phyloP scores from a whole-genome alignment of 371 early-diverging fungal genomes.

The Actinomucor elegans region DNA sequence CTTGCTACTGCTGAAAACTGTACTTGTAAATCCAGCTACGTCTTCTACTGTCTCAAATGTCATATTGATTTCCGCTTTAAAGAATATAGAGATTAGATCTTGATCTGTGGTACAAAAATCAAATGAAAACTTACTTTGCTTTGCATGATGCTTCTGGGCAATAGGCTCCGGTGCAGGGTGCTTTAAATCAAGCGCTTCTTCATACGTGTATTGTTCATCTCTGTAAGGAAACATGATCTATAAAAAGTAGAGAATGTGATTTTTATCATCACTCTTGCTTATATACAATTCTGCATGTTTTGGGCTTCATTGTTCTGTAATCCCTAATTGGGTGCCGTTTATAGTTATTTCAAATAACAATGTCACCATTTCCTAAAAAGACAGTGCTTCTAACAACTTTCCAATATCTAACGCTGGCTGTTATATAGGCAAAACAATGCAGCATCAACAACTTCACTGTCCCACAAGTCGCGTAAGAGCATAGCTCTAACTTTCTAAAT shows the following conservation, averaged over 20 bases:
- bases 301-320: not conserved
- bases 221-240: conserved; percentile 11
- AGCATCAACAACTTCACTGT: too few species aligned
- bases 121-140: conserved; percentile 10
- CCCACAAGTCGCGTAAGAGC: too few species aligned
- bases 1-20: conserved; percentile 5
- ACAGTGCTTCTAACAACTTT: too few species aligned
- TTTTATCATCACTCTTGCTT: too few species aligned
- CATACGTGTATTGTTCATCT: conserved; percentile 1
- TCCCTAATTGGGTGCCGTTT: too few species aligned
- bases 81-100: not conserved
- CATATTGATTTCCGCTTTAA: conserved; percentile 19
- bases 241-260: too few species aligned
- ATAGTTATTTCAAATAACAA: too few species aligned
- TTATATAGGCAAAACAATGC: too few species aligned
- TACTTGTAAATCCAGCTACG: conserved; percentile 8
- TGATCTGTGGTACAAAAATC: not conserved
- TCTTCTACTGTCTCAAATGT: conserved; percentile 21
- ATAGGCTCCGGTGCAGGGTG: conserved; percentile 1
- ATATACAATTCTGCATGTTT: too few species aligned
- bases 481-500: too few species aligned
- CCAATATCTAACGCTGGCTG: too few species aligned
- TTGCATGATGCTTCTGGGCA: conserved; percentile 5
- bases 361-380: too few species aligned
- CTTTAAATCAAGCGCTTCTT: conserved; percentile 11